phyloP scores from a whole-genome alignment of 1,284 basidiomycete genomes.

The Austroboletus olivaceoglutinosus region DNA sequence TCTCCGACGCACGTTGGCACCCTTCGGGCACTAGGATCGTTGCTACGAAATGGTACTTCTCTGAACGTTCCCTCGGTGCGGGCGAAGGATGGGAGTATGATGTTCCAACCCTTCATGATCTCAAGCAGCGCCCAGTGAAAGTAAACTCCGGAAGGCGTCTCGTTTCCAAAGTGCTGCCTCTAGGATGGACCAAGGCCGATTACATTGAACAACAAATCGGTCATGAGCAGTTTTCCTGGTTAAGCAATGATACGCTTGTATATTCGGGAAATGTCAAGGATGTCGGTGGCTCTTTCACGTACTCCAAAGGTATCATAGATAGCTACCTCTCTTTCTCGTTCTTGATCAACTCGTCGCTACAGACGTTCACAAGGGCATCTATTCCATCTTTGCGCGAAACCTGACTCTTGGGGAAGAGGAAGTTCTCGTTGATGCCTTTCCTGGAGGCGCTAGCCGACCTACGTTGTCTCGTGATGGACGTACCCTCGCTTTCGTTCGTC shows the following conservation, averaged over 20 bases:
- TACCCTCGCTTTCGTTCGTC: conserved; percentile 70
- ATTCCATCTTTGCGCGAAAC: conserved; percentile 63
- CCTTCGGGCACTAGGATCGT: conserved; percentile 59
- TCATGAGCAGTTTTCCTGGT: conserved; percentile 67
- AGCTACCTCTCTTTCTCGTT: not conserved
- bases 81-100: conserved; percentile 70
- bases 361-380: conserved; percentile 72
- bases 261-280: conserved; percentile 65
- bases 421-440: conserved; percentile 51
- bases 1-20: conserved; percentile 67
- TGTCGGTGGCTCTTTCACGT: conserved; percentile 47
- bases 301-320: conserved; percentile 56
- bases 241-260: conserved; percentile 54
- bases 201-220: conserved; percentile 71
- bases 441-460: conserved; percentile 70
- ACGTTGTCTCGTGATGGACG: conserved; percentile 66
- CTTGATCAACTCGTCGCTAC: not conserved
- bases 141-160: conserved; percentile 54
- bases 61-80: conserved; percentile 57
- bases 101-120: conserved; percentile 38
- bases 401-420: conserved; percentile 53
- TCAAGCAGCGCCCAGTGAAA: conserved; percentile 31
- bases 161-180: conserved; percentile 54
- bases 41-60: conserved; percentile 74
- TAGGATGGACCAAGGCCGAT: conserved; percentile 54